Base-by-base conservation (phyloP, 164 flowering plant genomes). In the Malania oleifera region DNA sequence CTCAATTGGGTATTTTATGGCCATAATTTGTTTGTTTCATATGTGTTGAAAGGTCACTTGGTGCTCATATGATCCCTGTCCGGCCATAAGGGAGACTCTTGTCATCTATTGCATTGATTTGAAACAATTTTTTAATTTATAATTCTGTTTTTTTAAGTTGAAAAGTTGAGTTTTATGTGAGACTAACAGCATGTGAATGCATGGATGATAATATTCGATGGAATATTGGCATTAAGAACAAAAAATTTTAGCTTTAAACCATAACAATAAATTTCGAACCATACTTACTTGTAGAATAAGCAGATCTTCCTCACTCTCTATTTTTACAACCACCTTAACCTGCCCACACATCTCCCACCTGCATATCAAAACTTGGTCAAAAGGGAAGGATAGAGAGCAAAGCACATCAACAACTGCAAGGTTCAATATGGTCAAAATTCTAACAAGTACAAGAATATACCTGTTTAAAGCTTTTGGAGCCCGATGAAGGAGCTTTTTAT, bases 271-370 rank as follows among this genome's bases (percentile, higher is more conserved):
- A 37, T 25, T 26, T 28, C 9, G 17, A 40, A n/a, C 29, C 19
- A 26, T 26, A 70, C 80, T 68, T 51, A 90, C 97, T 60, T 95
- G 97, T 71, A 95, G 68, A 69, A 68, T 69, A 41, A 95, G 82
- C 84, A 95, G 67, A 49, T 91, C 95, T 19, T 91, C 93, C 72
- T 95, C 97, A 53, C 83, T 84, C 63, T 95, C 99, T 40, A 67
- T 81, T 78, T 89, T 95, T 70, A 95, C 72, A 39, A 95, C 99
- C 60, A 95, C 97, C 75, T 91, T 95, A 56, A 93, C 96, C 80
- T 95, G 99, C 48, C 95, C 96, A 59, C 93, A 90, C 85, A 80
- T 88, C 70, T 95, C 99, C 99, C 99, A 95, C 72, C 99, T 93
- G 81, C 70, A 80, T 48, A 43, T 27, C 26, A 67, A 39, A 63